A percentile compares a stretch with the other conserved stretches of the same genome.
Conservation (phyloP, 805 yeast genomes). For the Jamesozyma spencerorum region DNA sequence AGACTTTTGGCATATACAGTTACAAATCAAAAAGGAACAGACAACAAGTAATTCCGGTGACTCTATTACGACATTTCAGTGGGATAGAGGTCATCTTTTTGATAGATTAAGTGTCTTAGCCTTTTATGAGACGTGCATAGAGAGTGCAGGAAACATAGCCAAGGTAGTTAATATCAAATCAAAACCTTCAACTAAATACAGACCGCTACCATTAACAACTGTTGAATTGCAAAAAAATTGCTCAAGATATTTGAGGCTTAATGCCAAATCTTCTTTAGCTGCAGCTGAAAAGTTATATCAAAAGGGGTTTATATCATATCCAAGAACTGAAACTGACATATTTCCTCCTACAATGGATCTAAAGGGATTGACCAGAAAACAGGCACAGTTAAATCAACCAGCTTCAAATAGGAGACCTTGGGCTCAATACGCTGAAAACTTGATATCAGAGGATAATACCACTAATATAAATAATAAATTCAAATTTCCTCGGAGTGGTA, state of each 20-base stretch:
- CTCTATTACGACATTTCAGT: constrained; percentile 40
- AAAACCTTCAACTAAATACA: constrained; percentile 62
- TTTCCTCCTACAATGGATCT: constrained; percentile 76
- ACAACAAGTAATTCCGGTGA: constrained; percentile 14
- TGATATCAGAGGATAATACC: constrained; percentile 13
- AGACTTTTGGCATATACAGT: constrained; percentile 64
- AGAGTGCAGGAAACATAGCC: constrained; percentile 37
- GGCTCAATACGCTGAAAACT: constrained; percentile 57
- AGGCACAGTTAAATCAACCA: constrained; percentile 27
- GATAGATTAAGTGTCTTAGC: constrained; percentile 59
- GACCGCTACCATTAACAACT: constrained; percentile 89
- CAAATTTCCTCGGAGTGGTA: constrained; percentile 68
- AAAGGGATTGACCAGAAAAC: constrained; percentile 49
- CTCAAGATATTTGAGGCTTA: constrained; percentile 58
- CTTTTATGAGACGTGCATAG: constrained; percentile 60
- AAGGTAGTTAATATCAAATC: constrained; percentile 41
- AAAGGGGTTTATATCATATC: constrained; percentile 82
- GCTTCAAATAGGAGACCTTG: constrained; percentile 64
- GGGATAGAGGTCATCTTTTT: constrained; percentile 66
- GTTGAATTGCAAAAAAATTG: constrained; percentile 88
- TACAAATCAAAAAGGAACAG: constrained; percentile 39
- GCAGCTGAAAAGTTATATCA: constrained; percentile 81
- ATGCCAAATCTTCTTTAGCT: constrained; percentile 70
- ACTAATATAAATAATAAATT: constrained; percentile 33
- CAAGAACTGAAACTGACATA: constrained; percentile 92